Evolutionary conservation across 305 asterid genomes (phyloP), one percentile per base, ranked within the genome.

Genomic region (Fraxinus dipetala): DNA sequence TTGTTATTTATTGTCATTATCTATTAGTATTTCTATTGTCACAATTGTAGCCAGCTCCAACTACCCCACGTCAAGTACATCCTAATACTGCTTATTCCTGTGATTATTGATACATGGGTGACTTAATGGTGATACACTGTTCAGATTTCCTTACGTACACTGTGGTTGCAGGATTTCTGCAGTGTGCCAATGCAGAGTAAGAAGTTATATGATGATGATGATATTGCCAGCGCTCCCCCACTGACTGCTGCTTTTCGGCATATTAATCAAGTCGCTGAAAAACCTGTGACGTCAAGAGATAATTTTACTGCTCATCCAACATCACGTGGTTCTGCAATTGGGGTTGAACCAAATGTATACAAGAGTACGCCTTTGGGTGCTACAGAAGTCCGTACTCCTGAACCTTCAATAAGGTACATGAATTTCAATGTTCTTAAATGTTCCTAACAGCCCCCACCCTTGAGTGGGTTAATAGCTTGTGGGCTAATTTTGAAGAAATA

Each of bases 151-250:
- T 82, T 61, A 40, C 75, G 6, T 79, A 65, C 24, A 32, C 30
- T 16, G 36, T 85, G 75, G 31, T 85, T 83, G 78, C 89, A 90
- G 90, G 94, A 75, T 40, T 78, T 76, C 51, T 72, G 79, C 28
- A 81, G 75, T 65, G 78, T 61, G 20, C 63, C 81, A 9, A 10
- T 70, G 88, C 85, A 82, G 87, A 88, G 69, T 28, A 31, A 18
- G 75, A 85, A 87, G 40, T 72, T 82, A 13, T 38, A 70, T 24
- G 87, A 87, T 45, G 85, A 87, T 45, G 85, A 86, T 18, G 94
- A 85, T 81, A 81, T 77, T 80, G 98, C 99, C 9, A 94, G 98
- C 85, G 99, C 98, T 43, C 98, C 98, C 2, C 99, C 97, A 0
- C 31, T 95, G 79, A 51, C 80, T 45, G 85, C 87, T 56, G 83